Evolutionary conservation across 2,329 filamentous ascomycete species (phyloP), one percentile per base, ranked within the genome.

Genomic region (Gliomastix tumulicola): DNA sequence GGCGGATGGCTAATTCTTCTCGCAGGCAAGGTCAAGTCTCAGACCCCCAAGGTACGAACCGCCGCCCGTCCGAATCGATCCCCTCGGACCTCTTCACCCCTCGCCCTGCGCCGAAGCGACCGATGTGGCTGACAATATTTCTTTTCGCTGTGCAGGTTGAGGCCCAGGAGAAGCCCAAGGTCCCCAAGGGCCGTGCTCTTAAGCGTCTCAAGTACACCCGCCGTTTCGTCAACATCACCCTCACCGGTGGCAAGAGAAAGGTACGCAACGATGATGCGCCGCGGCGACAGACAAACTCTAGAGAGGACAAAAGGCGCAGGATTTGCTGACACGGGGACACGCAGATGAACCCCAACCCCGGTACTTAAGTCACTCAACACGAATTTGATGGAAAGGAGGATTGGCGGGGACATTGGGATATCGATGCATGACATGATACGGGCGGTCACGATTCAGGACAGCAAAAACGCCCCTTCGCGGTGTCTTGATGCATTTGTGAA

Each of bases 171-270:
- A 95, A 95, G 84, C 76, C 85, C 73, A 96, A 97, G 85, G 78
- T 74, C 56, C 88, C 90, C 65, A 96, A 96, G 82, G 90, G 90
- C 63, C 88, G 90, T 63, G 90, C 90, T 56, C 88, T 92, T 75
- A 97, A 97, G 88, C 82, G 90, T 62, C 82, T 94, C 66, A 82
- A 79, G 68, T 96, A 96, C 81, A 95, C 88, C 57, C 85, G 90
- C 67, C 88, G 90, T 61, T 97, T 97, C 76, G 89, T 97, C 56
- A 96, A 97, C 74, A 88, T 97, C 64, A 92, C 87, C 61, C 79
- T 95, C 71, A 94, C 89, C 51, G 89, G 88, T 69, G 90, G 90
- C 74, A 97, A 97, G 89, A 79, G 90, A 71, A 96, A 96, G 88
- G 88, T 92, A 30, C 10, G 25, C 17, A 13, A 15, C 13, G 34